Evolutionary conservation across 768 basidiomycete genomes (phyloP), one percentile per base, ranked within the genome.

Genomic region (Russula olivacea): DNA sequence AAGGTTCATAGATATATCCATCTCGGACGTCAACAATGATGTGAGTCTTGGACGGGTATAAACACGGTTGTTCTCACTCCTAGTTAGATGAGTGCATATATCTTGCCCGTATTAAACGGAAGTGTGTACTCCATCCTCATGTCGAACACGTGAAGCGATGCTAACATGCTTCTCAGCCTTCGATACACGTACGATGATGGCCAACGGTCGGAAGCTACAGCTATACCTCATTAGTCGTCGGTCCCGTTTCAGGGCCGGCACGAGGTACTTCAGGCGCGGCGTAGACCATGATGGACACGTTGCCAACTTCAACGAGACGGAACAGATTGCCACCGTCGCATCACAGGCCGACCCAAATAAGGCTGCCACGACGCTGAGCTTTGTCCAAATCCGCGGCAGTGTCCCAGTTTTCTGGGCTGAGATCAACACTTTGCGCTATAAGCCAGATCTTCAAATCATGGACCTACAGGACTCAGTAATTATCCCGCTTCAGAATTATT

Each of bases 281-380:
- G 81, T 99, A 68, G 94, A 98, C 73, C 77, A 83, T 21, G 79
- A 89, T 10, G 97, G 95, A 2, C 84, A 98, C 72, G 91, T 91
- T 47, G 93, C 94, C 61, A 99, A 99, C 75, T 98, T 93, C 76
- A 97, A 98, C 72, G 97, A 99, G 75, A 96, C 97, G 7, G 97
- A 99, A 72, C 97, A 98, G 72, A 79, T 99, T 62, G 77, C 96
- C 30, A 79, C 96, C 17, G 80, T 95, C 14, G 90, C 93, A 63
- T 80, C 78, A 53, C 79, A 76, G 77, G 34, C 74, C 74, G 28
- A 78, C 54, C 69, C 74, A 19, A 82, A 82, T 58, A 81, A 81
- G 11, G 81, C 78, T 59, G 81, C 79, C 2, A 77, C 79, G 15
- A 84, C 85, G 72, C 75, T 94, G 68, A 91, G 91, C 73, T 98